Evolutionary conservation across 805 yeast species (phyloP), one percentile per base, ranked within the genome.

Genomic region (Ogataea siamensis): DNA sequence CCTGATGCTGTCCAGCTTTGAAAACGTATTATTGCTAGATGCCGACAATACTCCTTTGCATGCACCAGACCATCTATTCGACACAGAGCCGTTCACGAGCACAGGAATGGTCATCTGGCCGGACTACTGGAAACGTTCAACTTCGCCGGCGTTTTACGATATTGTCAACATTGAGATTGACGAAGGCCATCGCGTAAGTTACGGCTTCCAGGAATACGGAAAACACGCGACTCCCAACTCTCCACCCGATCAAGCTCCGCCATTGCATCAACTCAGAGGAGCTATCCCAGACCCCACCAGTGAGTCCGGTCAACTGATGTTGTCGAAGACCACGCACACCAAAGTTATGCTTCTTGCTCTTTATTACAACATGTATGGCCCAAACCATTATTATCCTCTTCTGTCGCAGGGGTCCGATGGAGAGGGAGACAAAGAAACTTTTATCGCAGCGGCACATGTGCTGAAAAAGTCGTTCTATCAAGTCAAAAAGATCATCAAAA

Each of bases 1-100:
- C 0, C 51, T 85, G 21, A 62, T 84, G 42, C 73, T 80, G 10
- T 82, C 91, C 1, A 70, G 79, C 37, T 85, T 84, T 55, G 79
- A 82, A 46, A 75, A 80, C 47, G 77, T 80, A 5, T 60, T 83
- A 43, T 65, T 83, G 33, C 62, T 83, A 49, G 95, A 85, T 55
- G 77, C 88, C 28, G 93, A 84, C 57, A 80, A 81, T 51, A 68
- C 78, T 29, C 89, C 91, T 0, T 71, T 80, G 3, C 71, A 70
- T 51, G 67, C 77, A 3, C 81, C 88, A 2, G 82, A 77, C 44
- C 54, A 60, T 18, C 52, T 83, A 8, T 82, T 85, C 53, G 60
- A 64, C 5, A 50, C 66, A n/a, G 77, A 78, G 39, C 82, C 85
- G 0, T 83, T 75, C 60, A 46, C 40, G 7, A 55, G 66, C 15